These are phyloP conservation scores for Solanum rostratum DNA, from an alignment of 257 asterid species.

Conservation along the genomic window DNA sequence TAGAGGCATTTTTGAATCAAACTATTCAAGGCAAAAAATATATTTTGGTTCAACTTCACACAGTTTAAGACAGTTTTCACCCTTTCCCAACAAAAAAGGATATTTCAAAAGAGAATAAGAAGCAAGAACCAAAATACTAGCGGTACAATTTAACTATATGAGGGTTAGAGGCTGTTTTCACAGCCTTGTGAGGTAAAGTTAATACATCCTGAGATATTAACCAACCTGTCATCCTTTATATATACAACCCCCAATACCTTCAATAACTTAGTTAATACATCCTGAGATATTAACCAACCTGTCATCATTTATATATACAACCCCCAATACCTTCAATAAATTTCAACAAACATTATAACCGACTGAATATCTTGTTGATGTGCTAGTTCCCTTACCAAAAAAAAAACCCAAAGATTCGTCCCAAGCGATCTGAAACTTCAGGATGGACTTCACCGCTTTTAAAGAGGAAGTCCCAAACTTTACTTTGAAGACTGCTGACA, in stretches of 20 bases:
- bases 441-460: background rate
- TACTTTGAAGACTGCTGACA: background rate
- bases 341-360: background rate
- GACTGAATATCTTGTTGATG: background rate
- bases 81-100: background rate
- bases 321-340: background rate
- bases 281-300: background rate
- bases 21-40: background rate
- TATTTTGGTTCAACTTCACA: background rate
- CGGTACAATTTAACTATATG: background rate
- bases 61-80: background rate
- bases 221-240: background rate
- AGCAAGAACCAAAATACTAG: background rate
- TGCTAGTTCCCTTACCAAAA: background rate
- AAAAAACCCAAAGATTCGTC: background rate
- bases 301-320: background rate
- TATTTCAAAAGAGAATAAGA: background rate
- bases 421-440: background rate
- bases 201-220: background rate
- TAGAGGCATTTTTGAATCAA: background rate
- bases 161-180: background rate
- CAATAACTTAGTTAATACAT: background rate
- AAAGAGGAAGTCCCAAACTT: background rate
- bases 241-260: background rate
- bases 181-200: background rate